Conservation (phyloP, 495 filamentous ascomycete genomes). For the Umbilicaria muhlenbergii region DNA sequence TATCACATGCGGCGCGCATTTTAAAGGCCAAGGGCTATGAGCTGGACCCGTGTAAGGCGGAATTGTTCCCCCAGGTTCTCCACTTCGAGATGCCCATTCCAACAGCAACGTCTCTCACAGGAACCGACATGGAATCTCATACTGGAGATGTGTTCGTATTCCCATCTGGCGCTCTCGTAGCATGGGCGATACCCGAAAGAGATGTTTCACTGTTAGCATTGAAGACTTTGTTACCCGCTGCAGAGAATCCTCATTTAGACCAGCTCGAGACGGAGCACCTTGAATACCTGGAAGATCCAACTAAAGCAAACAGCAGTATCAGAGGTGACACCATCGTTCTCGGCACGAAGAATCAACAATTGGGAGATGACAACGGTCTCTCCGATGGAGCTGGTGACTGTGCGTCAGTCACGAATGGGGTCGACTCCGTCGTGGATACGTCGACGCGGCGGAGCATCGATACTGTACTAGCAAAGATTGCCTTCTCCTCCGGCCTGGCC, state of each 20-base stretch:
- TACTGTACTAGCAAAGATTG: conserved; percentile 80
- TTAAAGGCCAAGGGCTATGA: conserved; percentile 54
- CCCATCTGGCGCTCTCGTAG: conserved; percentile 85
- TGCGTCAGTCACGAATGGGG: too few relatives aligned
- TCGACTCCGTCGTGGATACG: too few relatives aligned
- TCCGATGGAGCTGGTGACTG: too few relatives aligned
- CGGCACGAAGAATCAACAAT: conserved; percentile 44
- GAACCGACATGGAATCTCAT: conserved; percentile 39
- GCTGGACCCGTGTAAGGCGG: conserved; percentile 43
- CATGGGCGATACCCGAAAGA: conserved; percentile 67
- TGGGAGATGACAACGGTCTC: too few relatives aligned
- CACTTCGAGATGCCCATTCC: conserved; percentile 44
- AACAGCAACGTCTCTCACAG: conserved; percentile 41
- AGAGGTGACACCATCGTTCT: conserved; percentile 81
- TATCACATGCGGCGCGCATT: conserved; percentile 53
- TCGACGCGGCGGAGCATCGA: conserved; percentile 32
- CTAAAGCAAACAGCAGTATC: conserved; percentile 60
- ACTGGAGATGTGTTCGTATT: conserved; percentile 92
- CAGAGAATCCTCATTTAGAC: conserved; percentile 54
- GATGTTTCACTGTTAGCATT: conserved; percentile 59
- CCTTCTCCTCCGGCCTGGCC: conserved; percentile 91
- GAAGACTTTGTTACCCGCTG: conserved; percentile 55
- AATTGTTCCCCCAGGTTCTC: conserved; percentile 49
- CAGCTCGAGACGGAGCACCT: conserved; percentile 73
- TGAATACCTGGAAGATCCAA: conserved; percentile 65